These are phyloP conservation scores for Pyrenopolyporus hunteri DNA, from an alignment of 495 filamentous ascomycete species.

Conservation along the genomic window DNA sequence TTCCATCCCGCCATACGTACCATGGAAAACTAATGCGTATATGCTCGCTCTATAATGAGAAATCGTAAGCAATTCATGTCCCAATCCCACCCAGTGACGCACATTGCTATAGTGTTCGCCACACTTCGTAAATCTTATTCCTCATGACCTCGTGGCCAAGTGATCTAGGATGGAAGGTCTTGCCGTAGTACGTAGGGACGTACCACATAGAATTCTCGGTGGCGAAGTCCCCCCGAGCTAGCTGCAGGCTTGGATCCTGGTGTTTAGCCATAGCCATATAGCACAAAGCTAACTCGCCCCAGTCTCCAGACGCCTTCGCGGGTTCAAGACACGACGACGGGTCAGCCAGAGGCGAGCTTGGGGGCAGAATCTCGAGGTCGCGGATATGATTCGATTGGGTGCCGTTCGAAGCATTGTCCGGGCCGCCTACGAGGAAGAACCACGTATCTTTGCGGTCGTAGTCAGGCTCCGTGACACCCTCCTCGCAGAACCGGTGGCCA, in stretches of 20 bases:
- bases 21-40: neutral
- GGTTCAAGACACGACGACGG: conserved; percentile 40
- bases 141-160: conserved; percentile 45
- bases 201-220: conserved; percentile 48
- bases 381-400: conserved; percentile 6
- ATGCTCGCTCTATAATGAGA: neutral
- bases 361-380: conserved; percentile 20
- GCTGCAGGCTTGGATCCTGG: conserved; percentile 38
- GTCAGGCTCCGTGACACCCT: conserved; percentile 49
- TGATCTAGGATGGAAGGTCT: conserved; percentile 52
- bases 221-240: conserved; percentile 29
- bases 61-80: neutral
- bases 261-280: conserved; percentile 48
- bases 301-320: conserved; percentile 42
- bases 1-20: neutral
- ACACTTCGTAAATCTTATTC: conserved; percentile 46
- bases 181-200: conserved; percentile 53
- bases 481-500: conserved; percentile 58
- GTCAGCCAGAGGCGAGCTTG: conserved; percentile 41
- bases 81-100: too few relatives aligned
- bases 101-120: conserved; percentile 26
- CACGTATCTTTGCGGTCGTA: conserved; percentile 49
- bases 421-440: conserved; percentile 56
- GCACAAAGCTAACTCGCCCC: conserved; percentile 49
- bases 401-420: conserved; percentile 41